Conservation (phyloP, 768 basidiomycete genomes). For the Terana coerulea region DNA sequence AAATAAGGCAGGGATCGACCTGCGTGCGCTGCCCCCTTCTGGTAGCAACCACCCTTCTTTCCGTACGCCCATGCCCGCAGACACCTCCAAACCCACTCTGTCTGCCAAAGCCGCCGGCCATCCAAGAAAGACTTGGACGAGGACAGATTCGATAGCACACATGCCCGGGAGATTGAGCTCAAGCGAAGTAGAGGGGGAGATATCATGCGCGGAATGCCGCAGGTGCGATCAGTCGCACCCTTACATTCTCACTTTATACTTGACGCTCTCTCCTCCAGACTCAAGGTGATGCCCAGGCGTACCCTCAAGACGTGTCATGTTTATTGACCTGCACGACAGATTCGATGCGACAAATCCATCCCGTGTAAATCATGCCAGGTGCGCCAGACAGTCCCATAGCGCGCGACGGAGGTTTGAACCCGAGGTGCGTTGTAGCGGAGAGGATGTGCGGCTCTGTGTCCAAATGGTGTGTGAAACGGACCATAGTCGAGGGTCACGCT, state of each 20-base stretch:
- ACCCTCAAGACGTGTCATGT: no score
- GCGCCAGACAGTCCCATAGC: constrained; percentile 15
- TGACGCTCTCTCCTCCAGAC: constrained; percentile 13
- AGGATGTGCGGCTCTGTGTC: constrained; percentile 68
- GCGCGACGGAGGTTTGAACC: constrained; percentile 7
- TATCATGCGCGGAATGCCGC: constrained; percentile 79
- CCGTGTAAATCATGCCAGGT: constrained; percentile 77
- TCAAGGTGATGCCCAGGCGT: constrained; percentile 20
- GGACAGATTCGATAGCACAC: constrained; percentile 20
- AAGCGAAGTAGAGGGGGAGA: constrained; percentile 73
- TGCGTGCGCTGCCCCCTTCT: constrained; percentile 11
- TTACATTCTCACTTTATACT: constrained; percentile 2
- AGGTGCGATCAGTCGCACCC: constrained; percentile 50
- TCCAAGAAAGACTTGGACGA: constrained; percentile 23
- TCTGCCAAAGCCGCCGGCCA: constrained; percentile 20
- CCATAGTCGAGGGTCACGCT: neutral
- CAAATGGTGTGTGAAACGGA: constrained; percentile 48
- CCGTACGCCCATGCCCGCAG: constrained; percentile 22
- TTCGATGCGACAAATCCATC: constrained; percentile 80
- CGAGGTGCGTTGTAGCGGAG: constrained; percentile 41
- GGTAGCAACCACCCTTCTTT: constrained; percentile 15
- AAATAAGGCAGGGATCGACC: constrained; percentile 8
- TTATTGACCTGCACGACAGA: constrained; percentile 40
- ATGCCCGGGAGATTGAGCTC: constrained; percentile 55
- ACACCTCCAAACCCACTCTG: constrained; percentile 19